Evolutionary conservation across 352 stramenopile species (phyloP).

Genomic region (Pseudoperonospora humuli): DNA sequence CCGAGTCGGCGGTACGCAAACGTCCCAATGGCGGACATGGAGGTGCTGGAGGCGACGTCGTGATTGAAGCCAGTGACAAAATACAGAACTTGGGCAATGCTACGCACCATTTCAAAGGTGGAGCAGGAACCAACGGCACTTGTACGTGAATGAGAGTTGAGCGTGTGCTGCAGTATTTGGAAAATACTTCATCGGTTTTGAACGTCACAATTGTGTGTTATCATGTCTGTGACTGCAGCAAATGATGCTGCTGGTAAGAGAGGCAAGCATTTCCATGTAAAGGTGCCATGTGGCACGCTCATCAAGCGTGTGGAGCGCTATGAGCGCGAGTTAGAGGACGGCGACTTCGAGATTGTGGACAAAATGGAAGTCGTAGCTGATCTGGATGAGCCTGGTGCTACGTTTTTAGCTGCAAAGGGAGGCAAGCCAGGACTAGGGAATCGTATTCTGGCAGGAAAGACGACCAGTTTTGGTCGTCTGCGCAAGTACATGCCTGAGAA

Average conservation of each 20-base stretch:
- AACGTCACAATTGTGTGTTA: background rate
- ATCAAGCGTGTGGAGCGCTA: conserved; percentile 82
- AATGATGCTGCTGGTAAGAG: conserved; percentile 70
- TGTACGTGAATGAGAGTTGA: conserved; percentile 35
- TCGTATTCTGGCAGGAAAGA: conserved; percentile 77
- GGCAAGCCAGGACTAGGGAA: conserved; percentile 83
- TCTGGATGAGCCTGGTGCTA: conserved; percentile 60
- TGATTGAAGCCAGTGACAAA: conserved; percentile 60
- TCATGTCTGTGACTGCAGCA: conserved; percentile 25
- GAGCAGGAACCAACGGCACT: conserved; percentile 74
- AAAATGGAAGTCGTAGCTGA: conserved; percentile 69
- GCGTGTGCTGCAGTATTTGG: background rate
- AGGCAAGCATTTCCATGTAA: conserved; percentile 74
- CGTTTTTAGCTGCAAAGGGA: conserved; percentile 67
- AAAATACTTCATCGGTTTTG: conserved; percentile 1
- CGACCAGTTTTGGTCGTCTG: conserved; percentile 69
- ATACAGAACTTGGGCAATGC: conserved; percentile 81
- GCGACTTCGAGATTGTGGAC: conserved; percentile 79
- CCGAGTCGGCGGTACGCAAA: conserved; percentile 67
- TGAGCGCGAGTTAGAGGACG: conserved; percentile 63
- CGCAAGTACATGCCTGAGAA: conserved; percentile 81
- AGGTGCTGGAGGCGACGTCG: conserved; percentile 72
- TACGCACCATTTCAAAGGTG: conserved; percentile 80
- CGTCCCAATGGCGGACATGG: conserved; percentile 81
- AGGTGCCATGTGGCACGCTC: conserved; percentile 81